These are phyloP conservation scores for Copromyces sp. DNA, from an alignment of 495 filamentous ascomycete genomes.

Conservation along the genomic window DNA sequence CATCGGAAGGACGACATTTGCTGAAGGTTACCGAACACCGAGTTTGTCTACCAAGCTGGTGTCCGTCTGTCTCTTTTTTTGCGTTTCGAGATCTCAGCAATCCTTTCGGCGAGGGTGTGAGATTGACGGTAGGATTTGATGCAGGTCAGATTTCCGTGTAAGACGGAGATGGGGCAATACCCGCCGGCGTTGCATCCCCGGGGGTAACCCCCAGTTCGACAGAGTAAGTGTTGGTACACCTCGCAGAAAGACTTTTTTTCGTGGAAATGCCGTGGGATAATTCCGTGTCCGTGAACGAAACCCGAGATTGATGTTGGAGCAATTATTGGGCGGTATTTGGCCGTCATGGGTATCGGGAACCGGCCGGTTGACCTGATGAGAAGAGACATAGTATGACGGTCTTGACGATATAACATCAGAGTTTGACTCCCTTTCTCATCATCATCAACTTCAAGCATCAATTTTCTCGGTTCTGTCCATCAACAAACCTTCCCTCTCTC, in stretches of 20 bases:
- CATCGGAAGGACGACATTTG: neutral
- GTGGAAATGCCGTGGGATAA: neutral
- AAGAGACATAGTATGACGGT: too few relatives aligned
- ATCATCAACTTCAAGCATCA: neutral
- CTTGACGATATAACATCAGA: neutral
- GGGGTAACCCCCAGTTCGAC: neutral
- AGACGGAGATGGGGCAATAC: neutral
- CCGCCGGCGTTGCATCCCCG: neutral
- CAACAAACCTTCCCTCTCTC: neutral
- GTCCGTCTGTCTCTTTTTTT: neutral
- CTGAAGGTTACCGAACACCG: neutral
- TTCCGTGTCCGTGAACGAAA: neutral
- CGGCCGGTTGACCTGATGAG: neutral
- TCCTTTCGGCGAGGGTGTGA: neutral
- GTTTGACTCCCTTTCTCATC: neutral
- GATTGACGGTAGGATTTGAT: neutral
- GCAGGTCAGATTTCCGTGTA: neutral
- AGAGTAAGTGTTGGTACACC: neutral
- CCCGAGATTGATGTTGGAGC: neutral
- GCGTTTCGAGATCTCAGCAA: neutral
- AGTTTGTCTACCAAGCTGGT: neutral
- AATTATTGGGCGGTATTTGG: neutral
- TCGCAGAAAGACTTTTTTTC: neutral
- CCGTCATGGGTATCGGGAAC: neutral
- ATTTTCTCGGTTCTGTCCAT: too few relatives aligned